Base-by-base conservation (phyloP, 148 eudicot species). In the Vaccinium darrowii region DNA sequence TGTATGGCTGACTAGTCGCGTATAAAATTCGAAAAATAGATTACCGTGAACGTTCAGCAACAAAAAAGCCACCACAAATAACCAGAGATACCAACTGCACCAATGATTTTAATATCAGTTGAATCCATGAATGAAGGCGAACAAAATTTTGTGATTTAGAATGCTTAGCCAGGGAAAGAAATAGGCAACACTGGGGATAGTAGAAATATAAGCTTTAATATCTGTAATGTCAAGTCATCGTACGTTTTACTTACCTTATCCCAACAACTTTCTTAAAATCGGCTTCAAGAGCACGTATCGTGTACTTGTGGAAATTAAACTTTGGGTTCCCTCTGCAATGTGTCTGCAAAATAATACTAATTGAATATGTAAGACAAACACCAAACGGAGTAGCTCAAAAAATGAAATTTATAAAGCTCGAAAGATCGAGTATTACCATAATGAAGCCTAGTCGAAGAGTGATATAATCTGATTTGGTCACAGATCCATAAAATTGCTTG, bases 21-120 rank as follows among this genome's bases (percentile, higher is more conserved):
- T 78, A 49, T 81, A 81, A 49, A 7, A 27, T 5, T 4, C 47
- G 47, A 43, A 43, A 15, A 15, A 58, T 75, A 43, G 53, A 89
- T 80, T 94, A 96, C 99, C 99, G 78, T 89, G 76, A 53, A 96
- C 86, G 80, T 96, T 96, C 91, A 94, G 90, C 92, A 96, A 86
- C 91, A 96, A 90, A 92, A 96, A 96, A 82, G 94, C 33, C 87
- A 93, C 85, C 87, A 91, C 98, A 58, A 94, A 96, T 56, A 94
- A 16, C 99, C 99, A 96, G 82, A 96, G 90, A 89, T 94, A 94
- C 99, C 98, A 96, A 88, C 99, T 96, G 98, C 93, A 93, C 71
- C 36, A 87, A 85, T 80, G 27, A 56, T 80, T 8, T 76, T 65
- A 81, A 51, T n/a, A 57, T 27, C 62, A 69, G 79, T 79, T 50